Evolutionary conservation across 305 asterid genomes (phyloP).

Genomic region (Fraxinus sp.): DNA sequence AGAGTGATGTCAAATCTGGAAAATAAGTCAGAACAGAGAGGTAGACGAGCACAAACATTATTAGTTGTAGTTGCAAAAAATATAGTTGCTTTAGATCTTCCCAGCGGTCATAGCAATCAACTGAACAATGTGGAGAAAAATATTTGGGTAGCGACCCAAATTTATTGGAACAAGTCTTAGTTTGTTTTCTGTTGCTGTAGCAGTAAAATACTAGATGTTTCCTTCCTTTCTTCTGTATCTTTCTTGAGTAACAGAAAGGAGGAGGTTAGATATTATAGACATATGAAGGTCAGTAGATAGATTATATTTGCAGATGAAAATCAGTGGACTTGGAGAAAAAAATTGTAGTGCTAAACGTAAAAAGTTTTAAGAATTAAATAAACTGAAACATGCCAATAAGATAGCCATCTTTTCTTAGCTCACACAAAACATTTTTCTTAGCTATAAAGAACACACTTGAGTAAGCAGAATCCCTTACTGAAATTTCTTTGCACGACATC

Average conservation of each 20-base stretch:
- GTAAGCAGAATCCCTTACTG: not conserved
- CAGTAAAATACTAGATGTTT: not conserved
- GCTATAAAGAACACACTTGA: not conserved
- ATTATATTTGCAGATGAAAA: not conserved
- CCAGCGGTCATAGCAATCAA: not conserved
- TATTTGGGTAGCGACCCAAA: not conserved
- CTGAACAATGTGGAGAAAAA: not conserved
- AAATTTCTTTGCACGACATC: not conserved
- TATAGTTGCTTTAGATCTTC: not conserved
- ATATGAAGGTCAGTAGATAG: not conserved
- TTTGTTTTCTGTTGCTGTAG: not conserved
- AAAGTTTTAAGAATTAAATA: not conserved
- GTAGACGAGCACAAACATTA: not conserved
- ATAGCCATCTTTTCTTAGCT: not conserved
- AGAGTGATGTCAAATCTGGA: not conserved
- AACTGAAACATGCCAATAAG: not conserved
- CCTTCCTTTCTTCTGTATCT: not conserved
- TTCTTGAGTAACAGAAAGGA: not conserved
- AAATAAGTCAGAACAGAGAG: not conserved
- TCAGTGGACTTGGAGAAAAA: not conserved
- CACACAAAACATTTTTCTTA: not conserved
- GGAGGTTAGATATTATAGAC: not conserved
- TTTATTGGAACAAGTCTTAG: not conserved
- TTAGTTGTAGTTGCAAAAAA: not conserved
- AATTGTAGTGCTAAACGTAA: not conserved